Evolutionary conservation across 805 yeast genomes (phyloP).

Genomic region (Myxozyma monticola): DNA sequence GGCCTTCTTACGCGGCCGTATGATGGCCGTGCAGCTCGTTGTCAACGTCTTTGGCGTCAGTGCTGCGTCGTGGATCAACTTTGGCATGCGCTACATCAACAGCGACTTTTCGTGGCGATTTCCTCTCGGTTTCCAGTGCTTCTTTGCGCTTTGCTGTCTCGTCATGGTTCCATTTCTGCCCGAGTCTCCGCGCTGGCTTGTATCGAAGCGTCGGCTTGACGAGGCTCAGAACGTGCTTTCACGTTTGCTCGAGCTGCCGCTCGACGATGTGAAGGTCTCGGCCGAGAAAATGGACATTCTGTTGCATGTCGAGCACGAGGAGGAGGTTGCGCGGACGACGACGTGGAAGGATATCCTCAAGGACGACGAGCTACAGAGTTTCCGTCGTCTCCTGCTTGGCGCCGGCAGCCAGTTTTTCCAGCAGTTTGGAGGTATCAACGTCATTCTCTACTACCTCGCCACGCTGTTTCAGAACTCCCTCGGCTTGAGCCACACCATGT

Average conservation of each 20-base stretch:
- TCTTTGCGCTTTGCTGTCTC: constrained; percentile 61
- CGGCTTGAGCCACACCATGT: constrained; percentile 45
- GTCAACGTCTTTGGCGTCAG: constrained; percentile 36
- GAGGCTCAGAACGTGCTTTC: constrained; percentile 46
- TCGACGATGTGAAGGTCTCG: constrained; percentile 37
- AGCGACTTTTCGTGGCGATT: constrained; percentile 62
- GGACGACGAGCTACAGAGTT: constrained; percentile 38
- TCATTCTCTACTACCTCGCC: constrained; percentile 60
- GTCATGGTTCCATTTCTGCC: constrained; percentile 59
- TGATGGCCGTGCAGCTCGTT: constrained; percentile 69
- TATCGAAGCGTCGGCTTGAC: constrained; percentile 64
- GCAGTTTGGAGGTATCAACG: constrained; percentile 57
- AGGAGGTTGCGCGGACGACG: constrained; percentile 29
- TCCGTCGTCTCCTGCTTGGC: constrained; percentile 50
- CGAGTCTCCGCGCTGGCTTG: constrained; percentile 83
- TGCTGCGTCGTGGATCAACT: constrained; percentile 49
- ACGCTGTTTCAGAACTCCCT: constrained; percentile 52
- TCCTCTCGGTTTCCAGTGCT: constrained; percentile 71
- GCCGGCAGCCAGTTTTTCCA: constrained; percentile 49
- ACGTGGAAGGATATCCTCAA: constrained; percentile 21
- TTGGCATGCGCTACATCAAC: constrained; percentile 61
- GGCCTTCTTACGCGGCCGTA: constrained; percentile 69
- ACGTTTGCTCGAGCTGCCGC: constrained; percentile 34
- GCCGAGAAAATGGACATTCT: constrained; percentile 20
- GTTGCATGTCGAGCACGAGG: constrained; percentile 36